Evolutionary conservation across 2,329 filamentous ascomycete species (phyloP), one percentile per base, ranked within the genome.

Genomic region (Drechslerella stenobrocha): DNA sequence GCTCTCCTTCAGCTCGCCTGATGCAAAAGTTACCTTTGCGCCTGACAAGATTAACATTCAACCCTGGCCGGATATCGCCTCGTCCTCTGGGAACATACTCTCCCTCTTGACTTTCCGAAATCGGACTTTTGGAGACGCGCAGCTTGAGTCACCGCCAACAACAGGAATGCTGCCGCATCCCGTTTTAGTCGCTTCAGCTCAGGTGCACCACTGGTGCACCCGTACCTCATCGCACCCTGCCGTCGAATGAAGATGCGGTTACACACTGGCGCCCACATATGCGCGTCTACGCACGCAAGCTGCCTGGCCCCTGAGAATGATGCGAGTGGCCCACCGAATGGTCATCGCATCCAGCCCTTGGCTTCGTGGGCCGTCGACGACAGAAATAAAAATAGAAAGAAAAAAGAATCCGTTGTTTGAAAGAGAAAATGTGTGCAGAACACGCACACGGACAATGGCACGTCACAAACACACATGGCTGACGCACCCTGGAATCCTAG

Each of bases 251-350:
- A 42, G n/a, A 42, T 42, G 37, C 37, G 7, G 37, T 42, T 42
- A 42, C 37, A 42, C 37, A 42, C 18, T 2, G 2, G 9, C 15
- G 15, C 37, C 28, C 11, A 5, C 5, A 30, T 30, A 30, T 30
- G 28, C 28, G 11, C 11, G 28, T 11, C 11, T 11, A n/a, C n/a
- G 13, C 34, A 37, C 34, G 48, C 51, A 46, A 2, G 11, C 15
- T n/a, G 1, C 11, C n/a, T 22, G 23, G 32, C 34, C 40, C 6
- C 57, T 48, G 4, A 11, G 13, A 20, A 57, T 52, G 52, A 57
- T 57, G 60, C 52, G 52, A 65, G 18, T n/a, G 30, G 46, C 20
- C 32, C 40, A 46, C 60, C 52, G 52, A 65, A 57, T 47, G 18
- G 9, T 3, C 4, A 20, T 42, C 37, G 37, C 4, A 37, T 52